Conservation (phyloP, 108 stramenopile species). For the Pseudonitzschia multiseries region DNA sequence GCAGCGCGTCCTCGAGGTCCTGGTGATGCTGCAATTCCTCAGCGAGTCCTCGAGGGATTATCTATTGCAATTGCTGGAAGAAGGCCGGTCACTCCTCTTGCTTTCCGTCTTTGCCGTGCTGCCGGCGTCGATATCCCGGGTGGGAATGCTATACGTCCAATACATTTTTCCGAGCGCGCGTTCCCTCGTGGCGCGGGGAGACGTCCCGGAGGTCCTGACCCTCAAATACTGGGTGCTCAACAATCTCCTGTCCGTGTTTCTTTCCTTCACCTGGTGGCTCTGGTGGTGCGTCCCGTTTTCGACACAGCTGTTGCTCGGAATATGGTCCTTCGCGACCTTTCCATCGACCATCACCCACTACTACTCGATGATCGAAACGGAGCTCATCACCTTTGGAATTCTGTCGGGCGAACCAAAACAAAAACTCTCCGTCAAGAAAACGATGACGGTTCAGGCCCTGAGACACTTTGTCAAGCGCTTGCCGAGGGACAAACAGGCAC, state of each 20-base stretch:
- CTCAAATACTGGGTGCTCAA: constrained; percentile 84
- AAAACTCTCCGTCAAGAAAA: constrained; percentile 21
- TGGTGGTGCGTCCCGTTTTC: constrained; percentile 80
- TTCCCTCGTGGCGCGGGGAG: constrained; percentile 29
- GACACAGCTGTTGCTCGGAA: constrained; percentile 58
- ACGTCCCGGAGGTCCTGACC: constrained; percentile 33
- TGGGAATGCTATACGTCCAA: constrained; percentile 78
- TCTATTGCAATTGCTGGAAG: constrained; percentile 54
- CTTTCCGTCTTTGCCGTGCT: constrained; percentile 74
- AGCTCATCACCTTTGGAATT: constrained; percentile 62
- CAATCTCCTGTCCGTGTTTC: constrained; percentile 42
- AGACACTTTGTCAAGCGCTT: constrained; percentile 24
- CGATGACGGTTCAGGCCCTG: constrained; percentile 28
- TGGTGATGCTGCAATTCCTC: constrained; percentile 55
- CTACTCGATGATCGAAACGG: constrained; percentile 55
- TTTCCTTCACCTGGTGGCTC: constrained; percentile 44
- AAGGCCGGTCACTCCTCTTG: constrained; percentile 56
- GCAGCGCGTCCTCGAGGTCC: constrained; percentile 40
- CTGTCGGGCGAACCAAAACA: constrained; percentile 31
- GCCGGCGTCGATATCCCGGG: constrained; percentile 69
- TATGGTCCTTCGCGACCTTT: constrained; percentile 66
- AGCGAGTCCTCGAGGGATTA: constrained; percentile 48
- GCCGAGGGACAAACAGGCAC: constrained; percentile 29
- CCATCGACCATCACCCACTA: constrained; percentile 45
- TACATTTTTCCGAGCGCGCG: constrained; percentile 63